Evolutionary conservation across 1,139 yeast species (phyloP).

Genomic region (Tardiomyces depauwii): DNA sequence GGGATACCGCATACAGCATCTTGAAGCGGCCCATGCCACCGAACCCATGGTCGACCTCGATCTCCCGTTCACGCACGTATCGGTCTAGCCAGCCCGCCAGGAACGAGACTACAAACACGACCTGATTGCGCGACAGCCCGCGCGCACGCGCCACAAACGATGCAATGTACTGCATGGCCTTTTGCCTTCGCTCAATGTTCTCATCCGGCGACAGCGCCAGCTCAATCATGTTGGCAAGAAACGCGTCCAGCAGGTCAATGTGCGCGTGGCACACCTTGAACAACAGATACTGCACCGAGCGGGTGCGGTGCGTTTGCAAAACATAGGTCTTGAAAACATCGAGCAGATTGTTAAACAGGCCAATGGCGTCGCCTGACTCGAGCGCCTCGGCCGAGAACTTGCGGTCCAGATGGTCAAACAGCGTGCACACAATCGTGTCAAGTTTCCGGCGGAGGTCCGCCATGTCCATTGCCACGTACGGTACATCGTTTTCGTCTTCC

Average conservation of each 20-base stretch:
- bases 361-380: constrained; percentile 54
- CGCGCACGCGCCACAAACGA: constrained; percentile 88
- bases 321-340: constrained; percentile 73
- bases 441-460: constrained; percentile 52
- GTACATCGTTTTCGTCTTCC: constrained; percentile 21
- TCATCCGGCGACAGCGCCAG: constrained; percentile 63
- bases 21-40: constrained; percentile 47
- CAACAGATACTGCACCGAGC: constrained; percentile 75
- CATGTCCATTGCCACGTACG: constrained; percentile 31
- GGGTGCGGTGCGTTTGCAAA: constrained; percentile 86
- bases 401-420: constrained; percentile 40
- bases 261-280: constrained; percentile 77
- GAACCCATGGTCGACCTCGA: constrained; percentile 50
- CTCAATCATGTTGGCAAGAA: constrained; percentile 70
- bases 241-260: constrained; percentile 76
- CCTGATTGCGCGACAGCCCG: constrained; percentile 55
- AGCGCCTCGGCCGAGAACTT: constrained; percentile 43
- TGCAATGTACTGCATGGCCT: constrained; percentile 85
- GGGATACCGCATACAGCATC: constrained; percentile 86
- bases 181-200: constrained; percentile 63
- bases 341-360: constrained; percentile 62
- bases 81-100: constrained; percentile 74
- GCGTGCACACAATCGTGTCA: constrained; percentile 50
- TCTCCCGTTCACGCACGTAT: constrained; percentile 72
- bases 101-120: constrained; percentile 68